phyloP scores from a whole-genome alignment of 2,329 filamentous ascomycete species.

The Hyphodiscus sp. region DNA sequence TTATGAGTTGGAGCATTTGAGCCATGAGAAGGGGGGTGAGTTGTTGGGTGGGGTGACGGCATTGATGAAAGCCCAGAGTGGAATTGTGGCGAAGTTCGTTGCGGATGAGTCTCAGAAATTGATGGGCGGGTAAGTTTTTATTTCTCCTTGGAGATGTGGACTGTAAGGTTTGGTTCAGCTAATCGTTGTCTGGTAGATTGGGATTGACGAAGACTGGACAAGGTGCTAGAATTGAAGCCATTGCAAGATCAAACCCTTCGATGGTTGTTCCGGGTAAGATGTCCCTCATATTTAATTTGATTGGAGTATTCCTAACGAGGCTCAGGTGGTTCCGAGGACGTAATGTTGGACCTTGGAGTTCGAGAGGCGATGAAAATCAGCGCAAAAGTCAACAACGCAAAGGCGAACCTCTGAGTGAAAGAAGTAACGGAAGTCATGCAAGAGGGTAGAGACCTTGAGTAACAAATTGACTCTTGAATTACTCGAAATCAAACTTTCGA shows the following conservation, averaged over 20 bases:
- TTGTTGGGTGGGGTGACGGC: constrained; percentile 9
- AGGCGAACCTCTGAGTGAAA: constrained; percentile 56
- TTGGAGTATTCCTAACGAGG: constrained; percentile 12
- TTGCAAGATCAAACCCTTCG: constrained; percentile 36
- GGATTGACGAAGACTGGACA: constrained; percentile 16
- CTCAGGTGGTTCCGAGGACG: constrained; percentile 72
- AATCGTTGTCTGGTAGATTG: neutral
- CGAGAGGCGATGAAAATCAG: constrained; percentile 64
- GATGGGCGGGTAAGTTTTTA: constrained; percentile 33
- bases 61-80: constrained; percentile 11
- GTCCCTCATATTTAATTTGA: neutral
- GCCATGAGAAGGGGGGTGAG: constrained; percentile 20
- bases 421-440: no score
- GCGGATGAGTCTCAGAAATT: constrained; percentile 17
- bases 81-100: constrained; percentile 11
- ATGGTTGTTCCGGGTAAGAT: constrained; percentile 11
- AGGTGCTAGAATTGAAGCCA: constrained; percentile 38
- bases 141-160: neutral
- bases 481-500: no score
- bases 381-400: constrained; percentile 73
- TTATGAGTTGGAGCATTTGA: constrained; percentile 25
- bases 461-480: no score
- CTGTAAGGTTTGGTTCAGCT: neutral
- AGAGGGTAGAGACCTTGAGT: no score
- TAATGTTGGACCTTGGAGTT: constrained; percentile 70